Evolutionary conservation across 1,284 basidiomycete genomes (phyloP), one percentile per base, ranked within the genome.

Genomic region (Fomitopsis palustris): DNA sequence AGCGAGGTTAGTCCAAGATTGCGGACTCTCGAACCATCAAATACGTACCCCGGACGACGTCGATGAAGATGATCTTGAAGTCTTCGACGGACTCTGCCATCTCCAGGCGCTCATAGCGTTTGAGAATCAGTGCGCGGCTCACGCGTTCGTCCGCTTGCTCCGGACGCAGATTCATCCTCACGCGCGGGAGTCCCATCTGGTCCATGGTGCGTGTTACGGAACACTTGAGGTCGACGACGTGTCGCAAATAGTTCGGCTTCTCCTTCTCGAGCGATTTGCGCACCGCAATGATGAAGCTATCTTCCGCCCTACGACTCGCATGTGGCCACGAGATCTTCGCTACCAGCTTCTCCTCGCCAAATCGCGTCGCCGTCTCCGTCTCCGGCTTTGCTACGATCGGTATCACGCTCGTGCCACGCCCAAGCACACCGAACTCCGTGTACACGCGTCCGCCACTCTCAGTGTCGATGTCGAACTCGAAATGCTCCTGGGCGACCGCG

Each of bases 11-110:
- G 29, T 14, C 3, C 27, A 41, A 1, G 4, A 10, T 33, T 3
- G 16, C 19, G 8, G n/a, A 23, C 19, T n/a, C 43, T 27, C 35
- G 33, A 21, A 23, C 25, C 4, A 19, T 9, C 2, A 8, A 8
- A 21, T 10, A 63, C 67, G 33, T 43, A 71, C 70, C 70, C 59
- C 66, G 59, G 4, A 69, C 57, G 25, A 63, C 55, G 31, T 69
- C 64, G 16, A 62, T 29, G 23, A 67, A 69, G 17, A 65, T 60
- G 19, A 31, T 56, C 55, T 64, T 64, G 57, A 72, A 69, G 7
- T 67, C 67, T 1, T 64, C 61, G 3, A 66, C 39, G 6, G 53
- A 61, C 1, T 57, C 52, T 1, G 64, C 62, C n/a, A 64, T 42
- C 63, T 66, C 67, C 16, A 72, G 56, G 8, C 54, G 57, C 29